Evolutionary conservation across 2,329 filamentous ascomycete genomes (phyloP), one percentile per base, ranked within the genome.

Genomic region (Hymenoscyphus salicellus): DNA sequence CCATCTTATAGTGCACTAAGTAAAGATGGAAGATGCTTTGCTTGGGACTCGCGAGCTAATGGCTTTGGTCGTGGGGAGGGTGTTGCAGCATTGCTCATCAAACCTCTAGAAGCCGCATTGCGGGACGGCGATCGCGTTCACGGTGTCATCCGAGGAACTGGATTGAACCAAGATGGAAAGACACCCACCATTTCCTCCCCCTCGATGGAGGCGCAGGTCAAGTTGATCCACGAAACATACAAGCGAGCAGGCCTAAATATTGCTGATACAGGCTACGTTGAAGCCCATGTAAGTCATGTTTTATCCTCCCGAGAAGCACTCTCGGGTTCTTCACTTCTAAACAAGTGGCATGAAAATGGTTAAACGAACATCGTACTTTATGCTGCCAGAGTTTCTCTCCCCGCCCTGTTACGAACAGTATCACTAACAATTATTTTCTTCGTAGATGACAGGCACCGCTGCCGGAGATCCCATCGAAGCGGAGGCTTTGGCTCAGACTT

Each of bases 51-150:
- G 16, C 78, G 80, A 1, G 87, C 85, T 28, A 82, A 86, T 64
- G 88, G 88, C 0, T 90, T 89, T 69, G 85, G 82, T 0, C 79
- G 86, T 36, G 86, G 85, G 1, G 87, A 90, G 70, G 87, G 86
- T 0, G 78, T 84, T 20, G 84, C 80, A 0, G 79, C 84, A 17
- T 73, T 89, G 1, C 70, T 88, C 4, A 70, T 90, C 52, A 89
- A 89, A 74, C 80, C 80, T 1, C 75, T 89, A 0, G 76, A 79
- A 7, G 82, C 86, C 71, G 87, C 87, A 1, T 68, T 89, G 5
- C 76, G 77, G 14, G 83, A 86, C 67, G 83, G 84, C n/a, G 85
- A 89, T 71, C 81, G 81, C 0, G 83, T 86, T 62, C 79, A 82
- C 5, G 82, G 80, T 7, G 78, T 87, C 23, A 83, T 87, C 64